Evolutionary conservation across 768 basidiomycete genomes (phyloP), one percentile per base, ranked within the genome.

Genomic region (Bullera alba): DNA sequence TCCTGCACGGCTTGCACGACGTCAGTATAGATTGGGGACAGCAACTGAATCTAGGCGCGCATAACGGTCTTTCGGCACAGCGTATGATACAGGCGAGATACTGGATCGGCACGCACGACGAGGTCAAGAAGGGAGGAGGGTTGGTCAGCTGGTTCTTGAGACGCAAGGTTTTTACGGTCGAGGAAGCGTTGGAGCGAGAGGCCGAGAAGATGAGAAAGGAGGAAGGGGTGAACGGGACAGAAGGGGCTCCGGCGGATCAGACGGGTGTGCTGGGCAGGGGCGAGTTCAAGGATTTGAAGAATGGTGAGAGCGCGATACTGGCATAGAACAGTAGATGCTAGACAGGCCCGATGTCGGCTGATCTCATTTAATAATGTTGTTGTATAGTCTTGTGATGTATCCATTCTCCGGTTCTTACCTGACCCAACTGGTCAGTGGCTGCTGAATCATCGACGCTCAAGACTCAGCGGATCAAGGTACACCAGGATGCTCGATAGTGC

Each of bases 81-180:
- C 15, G 44, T n/a, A 44, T 46, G 23, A 12, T 58, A 7, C 32
- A 42, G 10, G 51, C 56, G 8, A 48, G 46, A 23, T 58, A 58
- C 45, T 58, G 56, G 56, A 45, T 58, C 19, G 52, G 56, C 5
- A 58, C 56, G 34, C 56, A 58, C 25, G 56, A 58, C 28, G 56
- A 58, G 38, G 49, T 50, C 22, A 58, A 58, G 46, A 49, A 44
- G 17, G 56, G 56, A 5, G 53, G 48, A 15, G 56, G 56, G 6
- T 19, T 58, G 17, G 56, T 58, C 37, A 50, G 48, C 26, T 58
- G 56, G 56, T 58, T 58, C 32, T 42, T 58, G 26, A 30, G 56
- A n/a, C 27, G 56, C 17, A 53, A 50, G 30, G 23, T 30, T 7
- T 50, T 29, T n/a, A 53, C 42, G 3, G 56, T 58, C 25, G 19